A percentile compares a stretch with the other conserved stretches of the same genome.
Evolutionary conservation across 129 eudicot genomes (phyloP).

Genomic region (Dittrichia graveolens): DNA sequence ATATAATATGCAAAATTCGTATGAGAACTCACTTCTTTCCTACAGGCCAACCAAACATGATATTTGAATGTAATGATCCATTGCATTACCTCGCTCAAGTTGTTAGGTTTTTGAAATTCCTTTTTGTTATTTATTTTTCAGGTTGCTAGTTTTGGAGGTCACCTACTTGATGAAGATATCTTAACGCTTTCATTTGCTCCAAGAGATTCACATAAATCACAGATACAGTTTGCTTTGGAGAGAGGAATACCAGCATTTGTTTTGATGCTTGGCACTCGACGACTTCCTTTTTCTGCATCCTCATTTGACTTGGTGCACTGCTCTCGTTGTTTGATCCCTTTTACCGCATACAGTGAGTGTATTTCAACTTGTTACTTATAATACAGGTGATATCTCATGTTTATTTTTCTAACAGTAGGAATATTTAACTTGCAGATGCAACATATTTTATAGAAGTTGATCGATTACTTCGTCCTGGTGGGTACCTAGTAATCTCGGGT

Average conservation of each 20-base stretch:
- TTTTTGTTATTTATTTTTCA: slow-evolving; percentile 28
- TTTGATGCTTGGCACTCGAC: slow-evolving; percentile 96
- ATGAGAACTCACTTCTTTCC: slow-evolving; percentile 1
- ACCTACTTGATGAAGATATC: slow-evolving; percentile 72
- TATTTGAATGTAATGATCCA: slow-evolving; percentile 8
- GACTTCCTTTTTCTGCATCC: slow-evolving; percentile 88
- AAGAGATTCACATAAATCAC: slow-evolving; percentile 97
- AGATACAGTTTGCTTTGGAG: slow-evolving; percentile 94
- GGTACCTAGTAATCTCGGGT: slow-evolving; percentile 86
- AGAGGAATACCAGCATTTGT: slow-evolving; percentile 96
- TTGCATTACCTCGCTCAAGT: not conserved
- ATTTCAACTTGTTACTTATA: not conserved
- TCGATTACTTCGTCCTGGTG: slow-evolving; percentile 93
- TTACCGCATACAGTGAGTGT: slow-evolving; percentile 90
- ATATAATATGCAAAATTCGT: not conserved
- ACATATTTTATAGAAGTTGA: slow-evolving; percentile 96
- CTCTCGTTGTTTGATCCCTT: slow-evolving; percentile 95
- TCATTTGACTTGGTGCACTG: slow-evolving; percentile 95
- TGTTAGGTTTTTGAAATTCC: slow-evolving; percentile 5
- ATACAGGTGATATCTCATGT: not conserved
- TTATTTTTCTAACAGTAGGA: slow-evolving; percentile 19
- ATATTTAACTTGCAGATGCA: slow-evolving; percentile 65
- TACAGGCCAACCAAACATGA: not conserved
- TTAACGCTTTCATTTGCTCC: slow-evolving; percentile 95
- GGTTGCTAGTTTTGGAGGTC: slow-evolving; percentile 99